A percentile compares a stretch with the other conserved stretches of the same genome.
These are phyloP conservation scores for Magnusiomyces paraingens DNA, from an alignment of 1,139 yeast species.

Conservation along the genomic window DNA sequence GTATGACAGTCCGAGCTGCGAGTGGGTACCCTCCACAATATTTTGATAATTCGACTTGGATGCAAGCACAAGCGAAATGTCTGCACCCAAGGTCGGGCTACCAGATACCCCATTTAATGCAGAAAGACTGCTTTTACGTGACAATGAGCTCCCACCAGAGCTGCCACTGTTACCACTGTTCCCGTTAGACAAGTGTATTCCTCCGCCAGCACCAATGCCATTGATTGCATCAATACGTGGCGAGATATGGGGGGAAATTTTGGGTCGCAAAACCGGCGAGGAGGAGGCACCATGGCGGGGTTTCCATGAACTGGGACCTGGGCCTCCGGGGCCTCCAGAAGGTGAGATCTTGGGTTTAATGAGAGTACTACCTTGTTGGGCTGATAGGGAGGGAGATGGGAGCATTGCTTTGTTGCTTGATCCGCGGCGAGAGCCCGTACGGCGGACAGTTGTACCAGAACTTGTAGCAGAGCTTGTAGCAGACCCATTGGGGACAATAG, in stretches of 20 bases:
- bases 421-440: conserved; percentile 6
- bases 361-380: conserved; percentile 5
- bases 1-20: conserved; percentile 36
- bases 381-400: conserved; percentile 3
- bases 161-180: conserved; percentile 4
- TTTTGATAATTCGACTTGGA: conserved; percentile 40
- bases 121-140: conserved; percentile 2
- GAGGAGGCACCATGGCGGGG: conserved; percentile 15
- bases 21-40: conserved; percentile 40
- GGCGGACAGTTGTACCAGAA: conserved; percentile 19
- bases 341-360: conserved; percentile 11
- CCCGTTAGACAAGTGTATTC: conserved; percentile 17
- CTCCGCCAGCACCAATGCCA: no score
- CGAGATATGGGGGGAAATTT: conserved; percentile 21
- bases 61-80: conserved; percentile 33
- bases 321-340: background rate
- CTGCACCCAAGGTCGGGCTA: conserved; percentile 14
- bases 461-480: conserved; percentile 17
- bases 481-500: conserved; percentile 12
- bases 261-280: conserved; percentile 25
- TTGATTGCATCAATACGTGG: conserved; percentile 11
- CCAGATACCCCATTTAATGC: conserved; percentile 9
- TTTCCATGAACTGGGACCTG: conserved; percentile 12
- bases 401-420: conserved; percentile 2
- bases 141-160: conserved; percentile 1